Base-by-base conservation (phyloP, 23 red algal species). In the Chondrus crispus region DNA sequence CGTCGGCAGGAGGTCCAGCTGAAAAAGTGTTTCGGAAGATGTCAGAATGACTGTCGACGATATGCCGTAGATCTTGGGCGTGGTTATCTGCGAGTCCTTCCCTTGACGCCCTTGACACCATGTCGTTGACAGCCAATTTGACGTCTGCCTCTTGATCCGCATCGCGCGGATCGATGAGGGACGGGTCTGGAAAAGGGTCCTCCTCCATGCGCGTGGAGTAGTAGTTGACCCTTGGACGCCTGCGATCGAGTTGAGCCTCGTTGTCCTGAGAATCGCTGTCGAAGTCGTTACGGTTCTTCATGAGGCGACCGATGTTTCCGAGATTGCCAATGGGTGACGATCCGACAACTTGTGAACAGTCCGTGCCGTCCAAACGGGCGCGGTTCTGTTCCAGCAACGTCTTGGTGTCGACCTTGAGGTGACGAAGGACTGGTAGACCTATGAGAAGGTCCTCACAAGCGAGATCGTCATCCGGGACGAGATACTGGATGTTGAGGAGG, bases 101-200 rank as follows among this genome's bases (percentile, higher is more conserved):
- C 18, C 29, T 11, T 19, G 24, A 43, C 4, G 54, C 54, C 24
- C 32, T 28, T 44, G 36, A 5, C 19, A 38, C 41, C 82, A 86
- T 86, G 38, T 29, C 42, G 41, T 18, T 71, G 19, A 86, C 37
- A 37, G 82, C 55, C n/a, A n/a, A 29, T 26, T 26, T 4, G 11
- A 86, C 30, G n/a, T 66, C 33, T 71, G 35, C 55, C 5, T 52
- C 4, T 37, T 37, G 26, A 38, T 86, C 44, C 19, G 55, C 22
- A 38, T 86, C 7, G 36, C 37, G 28, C 16, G 82, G 82, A 39
- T 86, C 82, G 16, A 86, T 24, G 19, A 86, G 55, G 19, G 57
- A 66, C 38, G 82, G 82, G 57, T 86, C 55, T 5, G 82, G 82
- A 43, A 86, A 86, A 4, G 82, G 82, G 58, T 86, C 82, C 32